phyloP scores from a whole-genome alignment of 345 rosid genomes.

The sweet orange (Citrus sinensis) region DVS_A1.0 CM039167.1:9582001-9582500 shows the following conservation, averaged over 20 bases:
- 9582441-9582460: background rate
- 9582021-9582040: constrained; percentile 27
- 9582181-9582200: background rate
- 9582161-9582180: background rate
- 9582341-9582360: constrained; percentile 34
- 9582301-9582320: constrained; percentile 22
- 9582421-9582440: background rate
- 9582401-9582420: background rate
- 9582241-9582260: constrained; percentile 9
- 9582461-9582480: background rate
- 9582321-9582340: background rate
- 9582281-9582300: constrained; percentile 9
- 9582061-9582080: constrained; percentile 12
- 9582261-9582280: background rate
- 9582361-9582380: background rate
- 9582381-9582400: constrained; percentile 1
- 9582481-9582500: background rate
- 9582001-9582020: constrained; percentile 73
- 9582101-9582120: constrained; percentile 20
- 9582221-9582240: constrained; percentile 13
- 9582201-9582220: background rate
- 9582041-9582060: constrained; percentile 17
- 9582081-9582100: constrained; percentile 23
- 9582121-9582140: background rate
- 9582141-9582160: background rate